Percentiles rank a stretch among this genome's conserved stretches.
Conservation (phyloP, 2,329 filamentous ascomycete species). For the Fonsecaea nubica region DNA sequence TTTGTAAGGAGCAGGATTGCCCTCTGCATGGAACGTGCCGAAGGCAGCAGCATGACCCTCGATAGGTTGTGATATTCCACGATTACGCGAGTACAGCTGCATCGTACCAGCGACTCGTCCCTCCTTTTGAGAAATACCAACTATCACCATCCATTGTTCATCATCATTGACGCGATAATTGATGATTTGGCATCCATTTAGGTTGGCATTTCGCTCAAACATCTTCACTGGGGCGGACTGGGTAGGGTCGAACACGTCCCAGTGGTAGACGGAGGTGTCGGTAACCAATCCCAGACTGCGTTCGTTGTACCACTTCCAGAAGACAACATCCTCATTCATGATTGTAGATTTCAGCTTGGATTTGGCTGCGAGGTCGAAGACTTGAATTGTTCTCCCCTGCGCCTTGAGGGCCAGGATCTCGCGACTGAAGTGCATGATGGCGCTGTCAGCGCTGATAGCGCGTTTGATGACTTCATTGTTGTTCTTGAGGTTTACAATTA, state of each 20-base stretch:
- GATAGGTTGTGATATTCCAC: constrained; percentile 96
- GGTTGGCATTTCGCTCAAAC: constrained; percentile 91
- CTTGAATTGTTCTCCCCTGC: constrained; percentile 91
- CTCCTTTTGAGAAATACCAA: constrained; percentile 92
- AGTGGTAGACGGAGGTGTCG: constrained; percentile 90
- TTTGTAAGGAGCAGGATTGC: constrained; percentile 87
- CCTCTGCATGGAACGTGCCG: constrained; percentile 85
- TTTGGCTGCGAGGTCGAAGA: constrained; percentile 93
- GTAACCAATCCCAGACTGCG: constrained; percentile 87
- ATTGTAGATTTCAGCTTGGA: constrained; percentile 94
- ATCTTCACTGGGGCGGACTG: constrained; percentile 84
- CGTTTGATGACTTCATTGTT: constrained; percentile 92
- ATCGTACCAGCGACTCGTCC: constrained; percentile 94
- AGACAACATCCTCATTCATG: constrained; percentile 96
- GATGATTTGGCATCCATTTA: constrained; percentile 95
- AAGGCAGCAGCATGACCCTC: constrained; percentile 97
- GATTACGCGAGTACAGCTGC: constrained; percentile 95
- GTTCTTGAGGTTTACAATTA: constrained; percentile 98
- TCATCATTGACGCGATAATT: constrained; percentile 97
- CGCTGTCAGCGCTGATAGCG: constrained; percentile 98
- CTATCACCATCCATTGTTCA: constrained; percentile 97
- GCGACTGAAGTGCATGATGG: constrained; percentile 98
- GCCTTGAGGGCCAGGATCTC: constrained; percentile 97
- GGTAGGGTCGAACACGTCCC: constrained; percentile 89
- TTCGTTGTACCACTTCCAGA: constrained; percentile 99